phyloP scores from a whole-genome alignment of 768 basidiomycete genomes.

The Tricholomella constricta region DNA sequence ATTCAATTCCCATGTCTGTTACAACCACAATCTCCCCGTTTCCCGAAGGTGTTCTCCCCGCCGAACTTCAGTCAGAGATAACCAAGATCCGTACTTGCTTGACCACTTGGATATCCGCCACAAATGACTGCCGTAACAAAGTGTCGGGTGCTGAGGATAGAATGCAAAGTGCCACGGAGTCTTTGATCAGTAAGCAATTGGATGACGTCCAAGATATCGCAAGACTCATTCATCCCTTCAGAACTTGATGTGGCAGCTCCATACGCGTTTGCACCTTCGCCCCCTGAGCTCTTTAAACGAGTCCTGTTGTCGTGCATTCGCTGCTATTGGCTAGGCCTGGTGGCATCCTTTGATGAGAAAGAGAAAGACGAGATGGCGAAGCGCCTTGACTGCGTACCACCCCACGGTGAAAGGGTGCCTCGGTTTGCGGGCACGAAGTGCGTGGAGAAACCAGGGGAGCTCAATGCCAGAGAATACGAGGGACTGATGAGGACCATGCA shows the following conservation, averaged over 20 bases:
- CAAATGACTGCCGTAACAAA: constrained; percentile 15
- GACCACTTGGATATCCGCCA: constrained; percentile 16
- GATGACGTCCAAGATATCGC: not conserved
- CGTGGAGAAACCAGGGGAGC: constrained; percentile 20
- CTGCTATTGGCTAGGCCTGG: constrained; percentile 25
- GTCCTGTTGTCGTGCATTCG: constrained; percentile 24
- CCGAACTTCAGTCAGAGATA: constrained; percentile 18
- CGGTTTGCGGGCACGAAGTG: constrained; percentile 10
- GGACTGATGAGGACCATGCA: constrained; percentile 25
- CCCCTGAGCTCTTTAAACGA: constrained; percentile 18
- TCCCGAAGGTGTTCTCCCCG: constrained; percentile 16
- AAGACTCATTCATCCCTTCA: not conserved
- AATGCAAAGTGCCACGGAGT: constrained; percentile 16
- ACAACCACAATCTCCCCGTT: constrained; percentile 13
- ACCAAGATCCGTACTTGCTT: constrained; percentile 20
- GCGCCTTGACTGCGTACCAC: constrained; percentile 20
- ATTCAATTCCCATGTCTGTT: not conserved
- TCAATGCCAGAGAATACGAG: constrained; percentile 25
- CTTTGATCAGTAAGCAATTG: constrained; percentile 14
- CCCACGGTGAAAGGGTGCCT: constrained; percentile 14
- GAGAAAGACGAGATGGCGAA: constrained; percentile 21
- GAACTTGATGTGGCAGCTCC: constrained; percentile 19
- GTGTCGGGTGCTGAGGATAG: constrained; percentile 11
- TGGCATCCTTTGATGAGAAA: constrained; percentile 13
- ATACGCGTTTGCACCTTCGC: constrained; percentile 22